Evolutionary conservation across 169 alveolate species (phyloP), one percentile per base, ranked within the genome.

Genomic region (Plasmodium malariae): DNA sequence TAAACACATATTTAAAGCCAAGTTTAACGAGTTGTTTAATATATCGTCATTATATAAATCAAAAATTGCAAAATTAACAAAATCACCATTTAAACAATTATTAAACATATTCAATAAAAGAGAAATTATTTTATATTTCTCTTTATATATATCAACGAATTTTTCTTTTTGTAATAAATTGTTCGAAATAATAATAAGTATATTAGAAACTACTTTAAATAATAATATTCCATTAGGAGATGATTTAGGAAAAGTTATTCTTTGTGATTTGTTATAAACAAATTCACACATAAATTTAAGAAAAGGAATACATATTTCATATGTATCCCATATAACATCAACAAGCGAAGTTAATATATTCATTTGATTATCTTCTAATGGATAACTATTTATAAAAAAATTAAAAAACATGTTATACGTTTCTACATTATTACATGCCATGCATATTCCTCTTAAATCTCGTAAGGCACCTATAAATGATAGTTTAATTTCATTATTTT

Each of bases 151-250:
- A 49, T 97, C 98, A 17, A 93, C 86, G 88, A 94, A 94, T 86
- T 93, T 95, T 67, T 93, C 95, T 74, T 92, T 95, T 73, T 92
- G 93, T 67, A 93, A 67, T 43, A 96, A 60, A 76, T 91, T 94
- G 28, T 88, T 87, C 6, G 94, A 95, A 48, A 95, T 95, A 17
- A 92, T 89, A 73, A 95, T 92, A 49, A 97, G 93, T 30, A 96
- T 93, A 59, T 95, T 92, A 2, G 98, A 94, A 12, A 95, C 97
- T 69, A 96, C 98, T 93, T 95, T 95, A 93, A 97, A 97, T 48
- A 97, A 93, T 59, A 96, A 93, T 51, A 97, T 96, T 65, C 99
- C 99, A 80, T 96, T 96, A 12, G 99, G 98, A 55, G 98, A 95
- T 0, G 98, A 94, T 88, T 95, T 97, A 49, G 97, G 98, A 76